Evolutionary conservation across 2,329 filamentous ascomycete genomes (phyloP), one percentile per base, ranked within the genome.

Genomic region (Akanthomyces dipterigenus): DNA sequence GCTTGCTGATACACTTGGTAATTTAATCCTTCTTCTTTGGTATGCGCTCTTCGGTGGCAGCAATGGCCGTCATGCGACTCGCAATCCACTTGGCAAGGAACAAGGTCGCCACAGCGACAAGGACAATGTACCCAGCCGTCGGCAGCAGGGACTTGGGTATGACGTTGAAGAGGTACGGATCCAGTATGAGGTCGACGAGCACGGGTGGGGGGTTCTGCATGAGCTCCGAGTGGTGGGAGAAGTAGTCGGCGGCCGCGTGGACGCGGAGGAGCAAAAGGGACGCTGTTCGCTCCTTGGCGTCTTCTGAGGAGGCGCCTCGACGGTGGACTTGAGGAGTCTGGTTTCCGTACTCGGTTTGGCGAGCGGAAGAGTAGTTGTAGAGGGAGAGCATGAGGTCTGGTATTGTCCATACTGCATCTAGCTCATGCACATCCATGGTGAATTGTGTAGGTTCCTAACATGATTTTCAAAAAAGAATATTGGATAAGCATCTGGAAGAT

Each of bases 361-460:
- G 80, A 4, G 77, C 73, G 63, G 81, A 75, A 40, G 87, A 83
- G 73, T 87, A 91, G 36, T 75, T 71, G 59, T 81, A 82, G 16
- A 96, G 76, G 1, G 89, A 88, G 24, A 83, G 78, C 64, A 89
- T 78, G 31, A 96, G 80, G 11, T 81, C 76, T 5, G 87, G 80
- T 0, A 81, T 82, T 48, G 83, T 78, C 67, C 89, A 85, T 56
- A 91, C 83, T 26, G 81, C 73, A 24, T 80, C 71, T 16, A 91
- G 70, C 38, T 86, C 77, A 71, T 86, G 85, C 1, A 87, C 85
- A 63, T 86, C 79, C 24, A 97, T 77, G 64, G 77, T 80, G 76
- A 97, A 96, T 26, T 82, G 77, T 0, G 93, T 96, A 49, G 93
- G 93, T 87, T 96, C 89, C 93, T 97, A 9, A 8, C 7, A 34